Evolutionary conservation across 768 basidiomycete genomes (phyloP), one percentile per base, ranked within the genome.

Genomic region (Tylopilus subfusipes): DNA sequence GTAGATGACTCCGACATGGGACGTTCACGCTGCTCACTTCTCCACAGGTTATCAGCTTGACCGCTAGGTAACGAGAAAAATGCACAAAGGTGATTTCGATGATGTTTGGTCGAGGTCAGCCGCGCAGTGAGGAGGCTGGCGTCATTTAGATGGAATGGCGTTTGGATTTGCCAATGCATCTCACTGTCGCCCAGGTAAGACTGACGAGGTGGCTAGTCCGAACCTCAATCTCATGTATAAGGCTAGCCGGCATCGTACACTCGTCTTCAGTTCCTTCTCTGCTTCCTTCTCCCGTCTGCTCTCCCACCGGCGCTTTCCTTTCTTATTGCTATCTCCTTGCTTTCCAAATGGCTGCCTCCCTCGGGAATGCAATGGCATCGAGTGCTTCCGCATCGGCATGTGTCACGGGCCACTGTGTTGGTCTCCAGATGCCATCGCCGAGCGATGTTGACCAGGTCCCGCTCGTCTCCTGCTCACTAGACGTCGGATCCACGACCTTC

Each of bases 171-270:
- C n/a, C n/a, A n/a, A 12, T 11, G 12, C 31, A 12, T 33, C 4
- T 33, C 31, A 13, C n/a, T n/a, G n/a, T 33, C 31, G 11, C 4
- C 4, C 31, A 13, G 4, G 9, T 33, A 4, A 5, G 43, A n/a
- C 31, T 33, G 45, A 47, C 30, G 45, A 13, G 12, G 36, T 42
- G 46, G 19, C 19, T 14, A 25, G 63, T 40, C 39, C 13, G 31
- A 50, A 52, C 14, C 21, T 11, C 24, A 47, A 52, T 39, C 16
- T 46, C 29, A 30, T 30, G 54, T 55, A 42, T 50, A 60, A 63
- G 49, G 47, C 39, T 16, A 34, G 38, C 6, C 31, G n/a, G n/a
- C n/a, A 11, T 13, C 12, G 13, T 33, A 7, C 12, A n/a, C 12
- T 36, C 4, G 11, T 27, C 50, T 19, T 48, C 52, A 43, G 42